Evolutionary conservation across 2,329 filamentous ascomycete species (phyloP).

Genomic region (Trichophyton rubrum): DNA sequence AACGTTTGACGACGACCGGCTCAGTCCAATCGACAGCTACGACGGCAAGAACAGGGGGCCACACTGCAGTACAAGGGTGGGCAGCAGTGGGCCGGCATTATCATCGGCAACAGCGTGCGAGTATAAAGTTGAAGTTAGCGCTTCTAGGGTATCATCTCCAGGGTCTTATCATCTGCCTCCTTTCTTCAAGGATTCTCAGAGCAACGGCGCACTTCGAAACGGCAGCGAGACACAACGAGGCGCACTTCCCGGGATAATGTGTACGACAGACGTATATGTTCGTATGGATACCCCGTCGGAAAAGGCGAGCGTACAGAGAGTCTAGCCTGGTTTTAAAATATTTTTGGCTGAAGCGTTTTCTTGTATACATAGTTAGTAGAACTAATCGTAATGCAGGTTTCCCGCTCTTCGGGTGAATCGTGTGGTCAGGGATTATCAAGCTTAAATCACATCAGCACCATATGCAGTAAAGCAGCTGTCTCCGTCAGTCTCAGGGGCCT

Average conservation of each 20-base stretch:
- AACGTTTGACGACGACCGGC: background rate
- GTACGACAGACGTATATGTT: constrained; percentile 15
- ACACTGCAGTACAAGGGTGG: background rate
- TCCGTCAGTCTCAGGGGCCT: background rate
- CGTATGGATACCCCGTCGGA: constrained; percentile 6
- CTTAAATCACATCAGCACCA: background rate
- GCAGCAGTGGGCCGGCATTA: background rate
- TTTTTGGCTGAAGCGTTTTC: background rate
- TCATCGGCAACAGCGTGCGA: constrained; percentile 6
- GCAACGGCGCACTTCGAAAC: background rate
- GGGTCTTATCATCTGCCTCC: background rate
- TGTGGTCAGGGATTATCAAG: background rate
- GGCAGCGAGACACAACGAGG: background rate
- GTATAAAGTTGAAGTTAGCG: constrained; percentile 14
- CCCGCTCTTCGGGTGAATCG: background rate
- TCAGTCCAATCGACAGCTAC: background rate
- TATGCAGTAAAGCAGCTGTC: no score
- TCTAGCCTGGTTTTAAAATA: background rate
- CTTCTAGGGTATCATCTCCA: background rate
- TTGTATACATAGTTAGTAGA: background rate
- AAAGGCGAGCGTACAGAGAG: background rate
- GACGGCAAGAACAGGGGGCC: background rate
- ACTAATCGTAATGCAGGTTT: background rate
- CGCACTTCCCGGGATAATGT: constrained; percentile 10
- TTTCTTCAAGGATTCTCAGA: background rate